These are phyloP conservation scores for Macrocybe gigantea DNA, from an alignment of 768 basidiomycete species.

Conservation along the genomic window DNA sequence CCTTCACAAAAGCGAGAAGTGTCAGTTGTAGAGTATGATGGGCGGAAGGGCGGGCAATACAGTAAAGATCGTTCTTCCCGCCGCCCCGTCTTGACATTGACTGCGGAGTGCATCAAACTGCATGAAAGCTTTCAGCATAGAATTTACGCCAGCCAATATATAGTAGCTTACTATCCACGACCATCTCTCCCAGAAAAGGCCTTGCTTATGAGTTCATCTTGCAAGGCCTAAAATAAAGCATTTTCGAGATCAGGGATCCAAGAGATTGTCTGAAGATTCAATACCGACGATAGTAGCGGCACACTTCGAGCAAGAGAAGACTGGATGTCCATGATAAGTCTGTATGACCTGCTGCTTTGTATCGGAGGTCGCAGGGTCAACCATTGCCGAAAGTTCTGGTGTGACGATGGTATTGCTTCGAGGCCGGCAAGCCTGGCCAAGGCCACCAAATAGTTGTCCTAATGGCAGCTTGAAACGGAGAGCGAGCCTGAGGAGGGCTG, in stretches of 20 bases:
- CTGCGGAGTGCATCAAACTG: slow-evolving; percentile 74
- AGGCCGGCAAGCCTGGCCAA: no score
- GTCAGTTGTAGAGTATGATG: slow-evolving; percentile 1
- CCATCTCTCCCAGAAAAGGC: slow-evolving; percentile 81
- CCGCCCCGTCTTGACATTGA: slow-evolving; percentile 67
- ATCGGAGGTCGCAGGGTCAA: slow-evolving; percentile 24
- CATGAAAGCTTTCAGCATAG: background rate
- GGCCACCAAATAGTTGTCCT: no score
- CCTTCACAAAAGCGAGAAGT: slow-evolving; percentile 25
- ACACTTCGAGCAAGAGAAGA: slow-evolving; percentile 63
- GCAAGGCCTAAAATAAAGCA: slow-evolving; percentile 49
- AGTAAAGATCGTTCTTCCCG: slow-evolving; percentile 71
- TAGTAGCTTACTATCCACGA: slow-evolving; percentile 61
- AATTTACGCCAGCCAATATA: background rate
- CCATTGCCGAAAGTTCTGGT: no score
- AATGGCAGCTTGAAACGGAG: no score
- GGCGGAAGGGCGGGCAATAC: slow-evolving; percentile 27
- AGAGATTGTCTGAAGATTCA: background rate
- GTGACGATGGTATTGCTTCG: no score
- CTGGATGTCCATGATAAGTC: slow-evolving; percentile 60
- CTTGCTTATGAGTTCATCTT: slow-evolving; percentile 84
- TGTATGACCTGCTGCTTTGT: slow-evolving; percentile 54
- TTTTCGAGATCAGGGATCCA: background rate
- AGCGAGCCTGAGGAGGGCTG: no score
- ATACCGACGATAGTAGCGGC: slow-evolving; percentile 60